Evolutionary conservation across 1,284 basidiomycete species (phyloP).

Genomic region (Boletus sp.): DNA sequence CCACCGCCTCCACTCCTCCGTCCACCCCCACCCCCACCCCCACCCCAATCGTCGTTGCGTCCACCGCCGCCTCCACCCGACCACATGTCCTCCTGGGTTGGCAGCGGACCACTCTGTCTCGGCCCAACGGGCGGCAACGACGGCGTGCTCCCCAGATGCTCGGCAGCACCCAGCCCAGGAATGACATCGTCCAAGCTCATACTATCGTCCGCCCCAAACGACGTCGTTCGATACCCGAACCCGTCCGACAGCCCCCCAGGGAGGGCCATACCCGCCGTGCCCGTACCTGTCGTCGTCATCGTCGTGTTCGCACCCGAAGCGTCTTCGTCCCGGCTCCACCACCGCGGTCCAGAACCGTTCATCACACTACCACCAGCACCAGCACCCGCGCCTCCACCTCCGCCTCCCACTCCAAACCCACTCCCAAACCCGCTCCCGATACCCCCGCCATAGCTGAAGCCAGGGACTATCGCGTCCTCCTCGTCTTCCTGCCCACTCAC

Average conservation of each 20-base stretch:
- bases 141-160: conserved; percentile 15
- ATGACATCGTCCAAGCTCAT: conserved; percentile 46
- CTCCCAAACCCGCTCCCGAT: conserved; percentile 21
- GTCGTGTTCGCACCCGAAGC: conserved; percentile 12
- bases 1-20: conserved; percentile 28
- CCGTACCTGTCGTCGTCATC: not conserved
- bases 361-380: conserved; percentile 7
- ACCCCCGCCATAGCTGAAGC: conserved; percentile 44
- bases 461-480: conserved; percentile 67
- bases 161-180: conserved; percentile 41
- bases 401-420: conserved; percentile 2
- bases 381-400: not conserved
- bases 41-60: conserved; percentile 29
- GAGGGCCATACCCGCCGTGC: not conserved
- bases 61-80: conserved; percentile 17
- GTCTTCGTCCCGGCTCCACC: conserved; percentile 44
- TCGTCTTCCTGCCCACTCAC: conserved; percentile 67
- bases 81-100: conserved; percentile 43
- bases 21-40: conserved; percentile 1
- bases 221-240: conserved; percentile 7
- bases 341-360: conserved; percentile 19
- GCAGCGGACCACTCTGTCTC: conserved; percentile 36
- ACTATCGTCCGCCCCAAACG: conserved; percentile 24
- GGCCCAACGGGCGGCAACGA: conserved; percentile 16
- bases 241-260: conserved; percentile 20